Evolutionary conservation across 768 basidiomycete species (phyloP).

Genomic region (Hortiboletus flavorubellus): DNA sequence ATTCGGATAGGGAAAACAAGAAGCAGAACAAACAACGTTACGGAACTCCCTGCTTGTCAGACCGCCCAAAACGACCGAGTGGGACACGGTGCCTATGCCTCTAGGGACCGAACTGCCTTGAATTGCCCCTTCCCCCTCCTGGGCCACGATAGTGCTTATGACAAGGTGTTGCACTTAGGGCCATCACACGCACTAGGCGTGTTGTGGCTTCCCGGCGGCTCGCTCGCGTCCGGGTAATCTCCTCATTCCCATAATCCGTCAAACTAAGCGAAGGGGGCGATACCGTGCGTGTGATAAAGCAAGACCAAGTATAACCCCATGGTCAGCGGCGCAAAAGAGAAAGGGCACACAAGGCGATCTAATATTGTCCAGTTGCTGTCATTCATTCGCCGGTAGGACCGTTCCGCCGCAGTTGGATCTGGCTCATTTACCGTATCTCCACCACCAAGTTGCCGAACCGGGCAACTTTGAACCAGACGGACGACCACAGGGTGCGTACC

Average conservation of each 20-base stretch:
- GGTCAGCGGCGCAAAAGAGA: background rate
- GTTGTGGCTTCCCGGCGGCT: background rate
- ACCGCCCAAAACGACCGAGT: background rate
- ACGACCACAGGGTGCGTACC: background rate
- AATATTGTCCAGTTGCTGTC: background rate
- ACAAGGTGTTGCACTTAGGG: background rate
- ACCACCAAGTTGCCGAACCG: background rate
- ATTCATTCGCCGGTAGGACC: conserved; percentile 1
- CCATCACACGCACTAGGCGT: background rate
- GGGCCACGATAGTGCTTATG: background rate
- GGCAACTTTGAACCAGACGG: conserved; percentile 12
- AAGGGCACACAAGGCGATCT: too few relatives aligned
- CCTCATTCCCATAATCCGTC: background rate
- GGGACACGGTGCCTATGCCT: background rate
- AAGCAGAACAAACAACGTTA: background rate
- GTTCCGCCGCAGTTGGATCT: conserved; percentile 3
- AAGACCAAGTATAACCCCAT: background rate
- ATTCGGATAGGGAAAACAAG: background rate
- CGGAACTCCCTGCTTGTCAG: background rate
- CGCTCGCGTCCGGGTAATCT: background rate
- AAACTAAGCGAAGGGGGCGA: conserved; percentile 5
- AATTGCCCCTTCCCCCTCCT: background rate
- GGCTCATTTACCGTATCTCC: conserved; percentile 4
- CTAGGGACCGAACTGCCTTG: background rate
- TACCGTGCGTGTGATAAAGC: background rate